Conservation (phyloP, 2,329 filamentous ascomycete genomes). For the Nemania sp. region DNA sequence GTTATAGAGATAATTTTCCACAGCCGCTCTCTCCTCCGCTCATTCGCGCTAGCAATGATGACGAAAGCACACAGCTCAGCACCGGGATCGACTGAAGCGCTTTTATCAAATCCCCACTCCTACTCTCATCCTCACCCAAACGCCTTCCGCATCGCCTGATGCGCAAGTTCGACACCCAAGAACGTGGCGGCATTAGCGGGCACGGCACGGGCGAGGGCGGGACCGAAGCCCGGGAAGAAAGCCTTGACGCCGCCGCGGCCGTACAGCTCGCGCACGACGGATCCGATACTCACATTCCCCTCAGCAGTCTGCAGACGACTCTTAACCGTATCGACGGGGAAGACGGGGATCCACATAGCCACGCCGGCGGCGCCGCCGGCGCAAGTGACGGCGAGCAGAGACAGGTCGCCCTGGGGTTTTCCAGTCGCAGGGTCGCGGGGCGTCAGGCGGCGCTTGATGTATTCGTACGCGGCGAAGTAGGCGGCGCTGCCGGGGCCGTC, state of each 20-base stretch:
- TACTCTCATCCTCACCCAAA: slow-evolving; percentile 53
- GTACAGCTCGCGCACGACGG: slow-evolving; percentile 83
- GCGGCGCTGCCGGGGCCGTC: slow-evolving; percentile 92
- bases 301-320: slow-evolving; percentile 88
- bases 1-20: too few species aligned
- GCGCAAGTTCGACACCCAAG: slow-evolving; percentile 79
- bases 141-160: slow-evolving; percentile 78
- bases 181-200: slow-evolving; percentile 98
- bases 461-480: slow-evolving; percentile 97
- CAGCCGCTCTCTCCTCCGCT: too few species aligned
- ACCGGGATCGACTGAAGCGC: too few species aligned
- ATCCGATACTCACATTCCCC: slow-evolving; percentile 77
- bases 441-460: slow-evolving; percentile 85
- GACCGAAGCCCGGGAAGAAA: slow-evolving; percentile 96
- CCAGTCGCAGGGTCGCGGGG: slow-evolving; percentile 77
- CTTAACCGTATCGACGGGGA: slow-evolving; percentile 97
- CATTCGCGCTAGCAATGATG: too few species aligned
- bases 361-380: slow-evolving; percentile 91
- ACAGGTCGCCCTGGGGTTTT: slow-evolving; percentile 74
- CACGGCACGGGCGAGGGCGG: slow-evolving; percentile 87
- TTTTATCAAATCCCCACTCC: too few species aligned
- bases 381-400: slow-evolving; percentile 77
- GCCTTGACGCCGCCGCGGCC: slow-evolving; percentile 80
- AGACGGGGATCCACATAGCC: slow-evolving; percentile 99
- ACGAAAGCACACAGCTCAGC: too few species aligned